These are phyloP conservation scores for Hibiscus tridactylites DNA, from an alignment of 345 rosid genomes.

Conservation along the genomic window DNA sequence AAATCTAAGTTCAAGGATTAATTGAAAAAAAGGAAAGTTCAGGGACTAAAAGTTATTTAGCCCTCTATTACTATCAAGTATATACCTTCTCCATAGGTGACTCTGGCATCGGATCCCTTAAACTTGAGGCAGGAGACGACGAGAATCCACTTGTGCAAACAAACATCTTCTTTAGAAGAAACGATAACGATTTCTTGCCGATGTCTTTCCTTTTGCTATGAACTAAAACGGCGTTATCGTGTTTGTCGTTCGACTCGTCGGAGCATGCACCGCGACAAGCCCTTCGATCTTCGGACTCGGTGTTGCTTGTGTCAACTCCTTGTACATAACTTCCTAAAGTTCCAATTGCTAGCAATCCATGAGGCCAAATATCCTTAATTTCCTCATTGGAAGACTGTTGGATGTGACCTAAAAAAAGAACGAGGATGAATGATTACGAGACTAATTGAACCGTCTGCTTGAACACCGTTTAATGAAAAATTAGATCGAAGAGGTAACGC, in stretches of 20 bases:
- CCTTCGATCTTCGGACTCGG: conserved; percentile 1
- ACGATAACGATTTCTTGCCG: conserved; percentile 18
- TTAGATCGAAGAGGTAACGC: conserved; percentile 1
- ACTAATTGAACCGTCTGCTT: too few species aligned
- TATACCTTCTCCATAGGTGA: conserved; percentile 62
- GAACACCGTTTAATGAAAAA: too few species aligned
- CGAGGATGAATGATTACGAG: neutral
- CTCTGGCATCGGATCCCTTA: conserved; percentile 44
- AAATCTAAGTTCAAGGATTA: too few species aligned
- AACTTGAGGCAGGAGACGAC: conserved; percentile 13
- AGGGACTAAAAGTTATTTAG: too few species aligned
- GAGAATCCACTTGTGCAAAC: conserved; percentile 25
- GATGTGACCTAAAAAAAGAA: conserved; percentile 8
- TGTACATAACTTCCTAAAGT: conserved; percentile 52
- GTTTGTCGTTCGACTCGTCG: conserved; percentile 10
- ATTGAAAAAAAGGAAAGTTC: too few species aligned
- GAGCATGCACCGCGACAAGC: neutral
- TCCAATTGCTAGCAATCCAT: conserved; percentile 59
- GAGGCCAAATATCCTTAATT: conserved; percentile 47
- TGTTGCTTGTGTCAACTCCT: neutral
- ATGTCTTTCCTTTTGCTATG: conserved; percentile 18
- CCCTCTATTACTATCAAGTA: neutral
- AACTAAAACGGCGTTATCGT: neutral
- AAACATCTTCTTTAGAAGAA: conserved; percentile 63
- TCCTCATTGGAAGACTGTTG: conserved; percentile 35